phyloP scores from a whole-genome alignment of 768 basidiomycete genomes.

The Lactarius akahatsu region DNA sequence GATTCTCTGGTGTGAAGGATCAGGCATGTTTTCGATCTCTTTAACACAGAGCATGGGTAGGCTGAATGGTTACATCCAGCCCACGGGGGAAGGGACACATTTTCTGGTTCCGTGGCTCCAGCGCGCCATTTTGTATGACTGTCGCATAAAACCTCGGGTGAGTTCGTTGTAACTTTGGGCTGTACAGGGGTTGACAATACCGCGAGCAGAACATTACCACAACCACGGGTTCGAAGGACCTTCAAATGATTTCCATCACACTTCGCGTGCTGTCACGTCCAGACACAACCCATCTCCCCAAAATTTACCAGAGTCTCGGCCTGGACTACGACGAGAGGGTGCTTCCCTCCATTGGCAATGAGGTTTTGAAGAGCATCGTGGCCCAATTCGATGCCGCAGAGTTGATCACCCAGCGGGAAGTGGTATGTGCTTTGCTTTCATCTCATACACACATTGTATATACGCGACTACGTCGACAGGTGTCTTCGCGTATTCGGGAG shows the following conservation, averaged over 20 bases:
- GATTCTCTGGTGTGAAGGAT: conserved; percentile 88
- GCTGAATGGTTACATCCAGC: conserved; percentile 45
- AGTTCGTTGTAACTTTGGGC: conserved; percentile 32
- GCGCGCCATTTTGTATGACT: conserved; percentile 95
- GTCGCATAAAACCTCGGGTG: conserved; percentile 93
- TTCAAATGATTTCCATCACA: conserved; percentile 98
- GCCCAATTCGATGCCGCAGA: conserved; percentile 98
- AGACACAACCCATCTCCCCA: conserved; percentile 81
- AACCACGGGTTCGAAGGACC: conserved; percentile 95
- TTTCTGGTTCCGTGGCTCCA: conserved; percentile 96
- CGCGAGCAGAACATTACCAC: conserved; percentile 88
- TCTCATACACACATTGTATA: neutral
- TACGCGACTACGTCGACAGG: conserved; percentile 43
- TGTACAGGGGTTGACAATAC: neutral
- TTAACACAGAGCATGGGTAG: neutral
- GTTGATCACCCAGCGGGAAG: conserved; percentile 95
- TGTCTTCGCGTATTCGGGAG: conserved; percentile 87
- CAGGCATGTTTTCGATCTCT: conserved; percentile 47
- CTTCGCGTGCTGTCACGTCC: conserved; percentile 94
- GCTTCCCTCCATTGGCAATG: conserved; percentile 95
- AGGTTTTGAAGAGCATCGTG: conserved; percentile 96
- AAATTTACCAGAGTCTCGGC: conserved; percentile 94
- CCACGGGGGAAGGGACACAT: conserved; percentile 91
- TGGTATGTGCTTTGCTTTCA: conserved; percentile 53
- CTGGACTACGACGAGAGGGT: conserved; percentile 98